Evolutionary conservation across 208 protist genomes (phyloP).

Genomic region (Blechomonas ayalai): DNA sequence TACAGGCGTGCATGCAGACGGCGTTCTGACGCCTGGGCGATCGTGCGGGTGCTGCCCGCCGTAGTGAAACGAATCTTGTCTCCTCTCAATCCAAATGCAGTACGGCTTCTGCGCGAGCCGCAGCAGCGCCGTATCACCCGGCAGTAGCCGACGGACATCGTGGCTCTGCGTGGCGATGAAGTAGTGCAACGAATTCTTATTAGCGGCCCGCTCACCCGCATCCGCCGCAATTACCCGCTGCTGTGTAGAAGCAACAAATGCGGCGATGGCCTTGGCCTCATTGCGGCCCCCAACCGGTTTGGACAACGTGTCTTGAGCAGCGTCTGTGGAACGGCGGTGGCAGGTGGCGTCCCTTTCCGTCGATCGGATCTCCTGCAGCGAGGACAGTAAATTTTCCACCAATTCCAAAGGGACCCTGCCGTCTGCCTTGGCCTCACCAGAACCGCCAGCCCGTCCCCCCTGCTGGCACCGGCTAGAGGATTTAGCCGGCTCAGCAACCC

Average conservation of each 20-base stretch:
- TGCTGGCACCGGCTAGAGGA: too few species aligned
- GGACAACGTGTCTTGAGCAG: too few species aligned
- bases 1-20: neutral
- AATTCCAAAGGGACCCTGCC: neutral
- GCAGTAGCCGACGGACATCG: constrained; percentile 53
- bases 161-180: constrained; percentile 79
- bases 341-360: neutral
- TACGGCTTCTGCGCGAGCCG: constrained; percentile 47
- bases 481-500: too few species aligned
- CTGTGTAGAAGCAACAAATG: constrained; percentile 8
- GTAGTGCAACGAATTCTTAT: constrained; percentile 19
- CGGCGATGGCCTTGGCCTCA: constrained; percentile 14
- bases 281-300: too few species aligned
- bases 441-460: neutral
- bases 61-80: constrained; percentile 43
- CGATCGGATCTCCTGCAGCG: constrained; percentile 2
- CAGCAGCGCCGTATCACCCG: constrained; percentile 38
- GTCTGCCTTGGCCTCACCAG: neutral
- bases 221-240: neutral
- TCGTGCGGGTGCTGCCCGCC: neutral
- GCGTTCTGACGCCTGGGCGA: neutral
- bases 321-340: neutral
- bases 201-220: neutral
- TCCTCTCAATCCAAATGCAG: constrained; percentile 65
- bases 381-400: constrained; percentile 4